Percentiles rank a stretch among this genome's conserved stretches.
These are phyloP conservation scores for Xylariaceae sp. DNA, from an alignment of 2,329 filamentous ascomycete genomes.

Conservation along the genomic window DNA sequence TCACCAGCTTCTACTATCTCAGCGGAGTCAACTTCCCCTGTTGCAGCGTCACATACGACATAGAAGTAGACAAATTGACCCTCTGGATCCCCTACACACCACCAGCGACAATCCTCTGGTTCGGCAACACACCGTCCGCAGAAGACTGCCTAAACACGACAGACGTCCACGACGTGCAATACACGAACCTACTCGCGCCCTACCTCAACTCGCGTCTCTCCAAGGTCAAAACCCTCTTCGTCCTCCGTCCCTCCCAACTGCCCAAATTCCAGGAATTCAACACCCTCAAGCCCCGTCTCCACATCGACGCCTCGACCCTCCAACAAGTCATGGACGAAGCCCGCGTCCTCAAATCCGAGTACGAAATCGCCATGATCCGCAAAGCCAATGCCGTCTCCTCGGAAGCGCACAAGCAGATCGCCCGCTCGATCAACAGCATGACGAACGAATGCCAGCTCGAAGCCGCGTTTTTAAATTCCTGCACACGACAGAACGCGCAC, in stretches of 20 bases:
- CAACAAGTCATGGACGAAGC: slow-evolving; percentile 71
- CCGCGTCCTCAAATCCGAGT: slow-evolving; percentile 76
- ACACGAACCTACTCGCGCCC: slow-evolving; percentile 42
- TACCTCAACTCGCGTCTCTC: slow-evolving; percentile 47
- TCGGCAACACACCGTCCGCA: slow-evolving; percentile 54
- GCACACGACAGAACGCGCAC: slow-evolving; percentile 66
- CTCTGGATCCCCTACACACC: slow-evolving; percentile 71
- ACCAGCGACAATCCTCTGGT: slow-evolving; percentile 56
- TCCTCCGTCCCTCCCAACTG: slow-evolving; percentile 43
- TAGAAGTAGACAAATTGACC: slow-evolving; percentile 55
- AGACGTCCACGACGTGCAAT: slow-evolving; percentile 67
- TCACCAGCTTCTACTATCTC: slow-evolving; percentile 53
- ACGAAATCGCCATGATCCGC: slow-evolving; percentile 77
- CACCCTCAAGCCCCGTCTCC: slow-evolving; percentile 28
- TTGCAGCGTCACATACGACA: slow-evolving; percentile 53
- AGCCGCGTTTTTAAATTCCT: slow-evolving; percentile 67
- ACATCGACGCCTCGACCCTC: slow-evolving; percentile 49
- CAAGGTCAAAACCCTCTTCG: slow-evolving; percentile 39
- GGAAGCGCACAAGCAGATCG: slow-evolving; percentile 68
- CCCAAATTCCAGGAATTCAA: slow-evolving; percentile 31
- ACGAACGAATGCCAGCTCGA: slow-evolving; percentile 79
- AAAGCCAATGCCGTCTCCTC: slow-evolving; percentile 77
- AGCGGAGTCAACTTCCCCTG: slow-evolving; percentile 50
- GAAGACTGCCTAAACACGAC: slow-evolving; percentile 57
- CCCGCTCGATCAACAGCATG: slow-evolving; percentile 57